Conservation (phyloP, 805 yeast genomes). For the Candida corydali region DNA sequence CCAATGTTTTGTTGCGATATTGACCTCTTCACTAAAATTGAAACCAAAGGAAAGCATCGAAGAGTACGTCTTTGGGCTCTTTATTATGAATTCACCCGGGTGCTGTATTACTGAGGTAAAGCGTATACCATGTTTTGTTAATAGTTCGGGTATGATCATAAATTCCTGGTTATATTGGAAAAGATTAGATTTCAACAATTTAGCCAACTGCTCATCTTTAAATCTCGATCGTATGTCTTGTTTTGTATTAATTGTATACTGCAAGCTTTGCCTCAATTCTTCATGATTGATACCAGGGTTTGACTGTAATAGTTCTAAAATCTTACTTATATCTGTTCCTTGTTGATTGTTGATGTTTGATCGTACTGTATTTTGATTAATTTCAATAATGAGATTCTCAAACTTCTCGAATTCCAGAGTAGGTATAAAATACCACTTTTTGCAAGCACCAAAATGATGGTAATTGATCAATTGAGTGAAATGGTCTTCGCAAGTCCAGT, state of each 20-base stretch:
- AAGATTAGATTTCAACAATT: constrained; percentile 14
- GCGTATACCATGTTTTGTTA: constrained; percentile 47
- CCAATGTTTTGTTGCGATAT: constrained; percentile 59
- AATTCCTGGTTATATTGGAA: constrained; percentile 37
- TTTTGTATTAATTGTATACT: constrained; percentile 24
- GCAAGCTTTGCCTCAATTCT: constrained; percentile 25
- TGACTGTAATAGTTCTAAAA: constrained; percentile 9
- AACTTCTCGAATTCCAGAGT: constrained; percentile 50
- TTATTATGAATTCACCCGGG: constrained; percentile 59
- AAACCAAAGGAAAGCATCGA: constrained; percentile 52
- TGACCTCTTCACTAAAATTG: constrained; percentile 50
- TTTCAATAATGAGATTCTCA: constrained; percentile 36
- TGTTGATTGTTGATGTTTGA: constrained; percentile 17
- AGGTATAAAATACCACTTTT: constrained; percentile 61
- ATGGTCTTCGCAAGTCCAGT: constrained; percentile 62
- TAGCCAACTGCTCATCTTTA: constrained; percentile 21
- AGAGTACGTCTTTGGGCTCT: constrained; percentile 53
- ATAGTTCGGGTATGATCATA: constrained; percentile 45
- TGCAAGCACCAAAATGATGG: constrained; percentile 51
- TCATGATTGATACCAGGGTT: constrained; percentile 19
- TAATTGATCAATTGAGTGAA: constrained; percentile 51
- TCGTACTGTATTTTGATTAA: constrained; percentile 12
- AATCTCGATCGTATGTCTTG: constrained; percentile 28
- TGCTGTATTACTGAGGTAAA: constrained; percentile 48
- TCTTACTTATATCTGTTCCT: constrained; percentile 18